A percentile compares a stretch with the other conserved stretches of the same genome.
phyloP scores from a whole-genome alignment of 228 moss, liverwort and hornwort species.

The Sphagnum fallax region DNA sequence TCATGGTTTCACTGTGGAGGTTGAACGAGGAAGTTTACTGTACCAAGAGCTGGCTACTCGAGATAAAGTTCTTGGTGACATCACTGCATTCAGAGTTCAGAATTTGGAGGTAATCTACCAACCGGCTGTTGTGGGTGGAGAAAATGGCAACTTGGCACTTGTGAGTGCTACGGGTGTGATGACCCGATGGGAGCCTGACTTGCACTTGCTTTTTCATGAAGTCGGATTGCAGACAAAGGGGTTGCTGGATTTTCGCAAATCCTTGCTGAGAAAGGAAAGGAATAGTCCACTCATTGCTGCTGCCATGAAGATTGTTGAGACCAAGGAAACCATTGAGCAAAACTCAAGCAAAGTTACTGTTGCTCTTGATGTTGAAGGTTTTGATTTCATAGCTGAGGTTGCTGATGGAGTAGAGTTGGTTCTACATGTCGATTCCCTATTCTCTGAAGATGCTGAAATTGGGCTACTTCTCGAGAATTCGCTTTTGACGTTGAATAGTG shows the following conservation, averaged over 20 bases:
- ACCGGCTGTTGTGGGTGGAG: constrained; percentile 37
- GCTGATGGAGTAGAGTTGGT: constrained; percentile 61
- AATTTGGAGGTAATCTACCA: constrained; percentile 65
- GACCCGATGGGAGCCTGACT: constrained; percentile 84
- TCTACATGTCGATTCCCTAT: constrained; percentile 61
- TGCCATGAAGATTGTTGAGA: constrained; percentile 11
- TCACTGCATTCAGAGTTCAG: constrained; percentile 58
- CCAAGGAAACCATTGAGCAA: constrained; percentile 15
- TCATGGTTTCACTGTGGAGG: constrained; percentile 50
- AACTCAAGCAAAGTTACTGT: constrained; percentile 42
- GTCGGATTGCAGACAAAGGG: constrained; percentile 64
- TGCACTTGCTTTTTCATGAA: constrained; percentile 83
- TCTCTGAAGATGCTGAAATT: constrained; percentile 85
- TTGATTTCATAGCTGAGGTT: constrained; percentile 52
- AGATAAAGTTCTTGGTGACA: constrained; percentile 48
- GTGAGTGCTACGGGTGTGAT: constrained; percentile 60
- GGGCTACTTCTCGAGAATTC: constrained; percentile 64
- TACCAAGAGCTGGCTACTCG: constrained; percentile 59
- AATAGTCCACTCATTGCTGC: background rate
- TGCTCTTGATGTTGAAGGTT: constrained; percentile 69
- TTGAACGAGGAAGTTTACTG: constrained; percentile 58
- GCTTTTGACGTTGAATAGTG: constrained; percentile 43
- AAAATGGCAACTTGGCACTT: constrained; percentile 49
- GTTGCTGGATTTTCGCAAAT: constrained; percentile 58
- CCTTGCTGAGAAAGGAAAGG: constrained; percentile 21